Evolutionary conservation across 75 land plant species (phyloP).

Genomic region (Cupressus sempervirens): DNA sequence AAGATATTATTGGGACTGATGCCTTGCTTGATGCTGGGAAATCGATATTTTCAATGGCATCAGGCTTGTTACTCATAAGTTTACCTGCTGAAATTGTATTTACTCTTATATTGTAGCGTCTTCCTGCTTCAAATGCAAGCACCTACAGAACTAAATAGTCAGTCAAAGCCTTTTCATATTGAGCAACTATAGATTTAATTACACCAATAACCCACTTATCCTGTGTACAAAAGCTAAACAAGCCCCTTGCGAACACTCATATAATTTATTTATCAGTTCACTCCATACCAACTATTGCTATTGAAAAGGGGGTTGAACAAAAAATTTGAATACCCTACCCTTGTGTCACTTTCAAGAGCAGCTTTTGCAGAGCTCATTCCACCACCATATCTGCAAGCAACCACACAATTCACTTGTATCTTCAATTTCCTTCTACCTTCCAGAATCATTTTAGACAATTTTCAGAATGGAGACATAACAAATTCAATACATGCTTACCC

Average conservation of each 20-base stretch:
- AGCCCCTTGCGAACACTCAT: not conserved
- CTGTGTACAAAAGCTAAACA: not conserved
- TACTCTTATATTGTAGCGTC: constrained; percentile 70
- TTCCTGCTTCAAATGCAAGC: constrained; percentile 94
- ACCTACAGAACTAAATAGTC: constrained; percentile 44
- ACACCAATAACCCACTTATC: not conserved
- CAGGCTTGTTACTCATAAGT: not conserved
- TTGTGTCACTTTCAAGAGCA: constrained; percentile 94
- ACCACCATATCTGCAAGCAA: constrained; percentile 80
- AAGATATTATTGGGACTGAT: not conserved
- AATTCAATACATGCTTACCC: constrained; percentile 47
- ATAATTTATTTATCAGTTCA: not conserved
- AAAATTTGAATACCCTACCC: constrained; percentile 49
- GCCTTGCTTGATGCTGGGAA: not conserved
- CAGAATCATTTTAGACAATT: not conserved
- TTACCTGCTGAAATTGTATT: constrained; percentile 98
- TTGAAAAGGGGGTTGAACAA: not conserved
- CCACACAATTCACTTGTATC: not conserved
- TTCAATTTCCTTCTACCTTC: not conserved
- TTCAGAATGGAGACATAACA: not conserved
- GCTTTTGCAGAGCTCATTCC: constrained; percentile 99
- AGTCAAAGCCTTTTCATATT: not conserved
- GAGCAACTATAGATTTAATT: not conserved
- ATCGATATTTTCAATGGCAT: not conserved
- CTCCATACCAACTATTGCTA: not conserved